Percentiles rank a stretch among this genome's conserved stretches.
These are phyloP conservation scores for Camillea tinctor DNA, from an alignment of 2,329 filamentous ascomycete species.

Conservation along the genomic window DNA sequence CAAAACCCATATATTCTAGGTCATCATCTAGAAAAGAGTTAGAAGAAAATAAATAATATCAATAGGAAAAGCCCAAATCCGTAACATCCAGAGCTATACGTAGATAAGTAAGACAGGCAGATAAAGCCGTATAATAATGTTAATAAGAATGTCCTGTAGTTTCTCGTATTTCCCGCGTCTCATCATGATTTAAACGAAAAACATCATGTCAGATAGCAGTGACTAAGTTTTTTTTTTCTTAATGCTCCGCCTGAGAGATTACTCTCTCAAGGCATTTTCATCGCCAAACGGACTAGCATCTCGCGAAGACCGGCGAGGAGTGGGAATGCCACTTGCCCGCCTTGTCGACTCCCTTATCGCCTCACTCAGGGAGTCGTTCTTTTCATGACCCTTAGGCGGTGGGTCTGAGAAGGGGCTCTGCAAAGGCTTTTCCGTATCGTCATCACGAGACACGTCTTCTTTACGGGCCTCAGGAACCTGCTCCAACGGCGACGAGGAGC, in stretches of 20 bases:
- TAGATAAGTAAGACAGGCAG: neutral
- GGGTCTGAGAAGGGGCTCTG: constrained; percentile 62
- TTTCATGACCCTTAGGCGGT: constrained; percentile 37
- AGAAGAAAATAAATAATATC: neutral
- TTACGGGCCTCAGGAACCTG: constrained; percentile 8
- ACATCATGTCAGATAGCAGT: constrained; percentile 12
- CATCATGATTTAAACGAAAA: constrained; percentile 16
- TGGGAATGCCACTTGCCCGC: constrained; percentile 25
- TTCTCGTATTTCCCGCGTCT: constrained; percentile 15
- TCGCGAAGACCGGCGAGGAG: constrained; percentile 6
- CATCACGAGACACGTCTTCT: constrained; percentile 29
- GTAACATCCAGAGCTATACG: constrained; percentile 6
- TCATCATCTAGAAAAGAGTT: constrained; percentile 1
- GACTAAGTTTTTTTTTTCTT: constrained; percentile 6
- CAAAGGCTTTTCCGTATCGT: constrained; percentile 49
- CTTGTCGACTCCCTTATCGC: constrained; percentile 54
- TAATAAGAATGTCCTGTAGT: constrained; percentile 6
- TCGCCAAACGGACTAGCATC: constrained; percentile 33
- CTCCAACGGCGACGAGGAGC: constrained; percentile 17
- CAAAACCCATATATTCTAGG: constrained; percentile 1
- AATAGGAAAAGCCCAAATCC: neutral
- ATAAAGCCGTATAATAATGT: neutral
- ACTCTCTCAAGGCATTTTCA: constrained; percentile 33
- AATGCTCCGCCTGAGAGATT: neutral
- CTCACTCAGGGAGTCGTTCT: constrained; percentile 50